Evolutionary conservation across 306 rosid genomes (phyloP), one percentile per base, ranked within the genome.

Genomic region (Medicago lupulina): DNA sequence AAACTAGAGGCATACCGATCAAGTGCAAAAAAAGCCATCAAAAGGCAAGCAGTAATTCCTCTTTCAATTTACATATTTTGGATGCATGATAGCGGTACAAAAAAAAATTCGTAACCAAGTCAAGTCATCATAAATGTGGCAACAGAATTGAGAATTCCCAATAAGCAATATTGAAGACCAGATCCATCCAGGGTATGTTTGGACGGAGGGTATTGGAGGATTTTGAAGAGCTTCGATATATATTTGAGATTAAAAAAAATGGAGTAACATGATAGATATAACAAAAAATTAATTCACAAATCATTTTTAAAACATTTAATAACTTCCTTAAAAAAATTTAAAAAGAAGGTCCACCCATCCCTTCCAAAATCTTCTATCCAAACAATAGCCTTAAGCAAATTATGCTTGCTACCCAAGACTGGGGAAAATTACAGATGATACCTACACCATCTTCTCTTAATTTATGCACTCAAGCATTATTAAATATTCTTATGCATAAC

Each of bases 31-130:
- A 69, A 25, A 36, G 53, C 17, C 71, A 46, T 55, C 9, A 38
- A 39, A 57, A 13, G 64, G 18, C 2, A 34, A 9, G n/a, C 51
- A 43, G 38, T 47, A 47, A 40, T 64, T 64, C 54, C 64, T 46
- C 31, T 69, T 31, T 23, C 40, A 63, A 28, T 57, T 50, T 16
- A 66, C 21, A 66, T 39, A 63, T 14, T 79, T 9, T 47, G 72
- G 41, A 68, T 70, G 80, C 54, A 54, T 39, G 59, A 68, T 50
- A 71, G 53, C 49, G 71, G 69, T 11, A 61, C 63, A 19, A 23
- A 47, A 47, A 39, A 73, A n/a, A n/a, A n/a, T n/a, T 21, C 61
- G 80, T 23, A 19, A 36, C 73, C n/a, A 10, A 59, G 40, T 15
- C 73, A 57, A 4, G 46, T 50, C n/a, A 73, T 3, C 70, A 16